Conservation (phyloP, 345 rosid genomes). For the Microcos paniculata region DNA sequence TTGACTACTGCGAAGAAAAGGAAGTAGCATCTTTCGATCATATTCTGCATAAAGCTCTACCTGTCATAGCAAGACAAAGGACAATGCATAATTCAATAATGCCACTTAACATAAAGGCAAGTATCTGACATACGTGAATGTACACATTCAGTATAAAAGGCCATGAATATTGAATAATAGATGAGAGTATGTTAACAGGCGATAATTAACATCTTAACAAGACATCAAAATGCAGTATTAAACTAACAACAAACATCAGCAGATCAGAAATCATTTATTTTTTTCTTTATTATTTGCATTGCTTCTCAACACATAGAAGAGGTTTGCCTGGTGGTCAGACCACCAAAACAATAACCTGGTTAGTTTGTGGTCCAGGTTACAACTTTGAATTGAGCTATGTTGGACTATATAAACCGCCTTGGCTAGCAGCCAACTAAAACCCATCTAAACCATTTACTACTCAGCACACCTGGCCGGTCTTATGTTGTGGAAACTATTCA, state of each 20-base stretch:
- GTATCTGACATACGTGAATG: not conserved
- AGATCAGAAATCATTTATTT: not conserved
- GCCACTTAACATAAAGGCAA: not conserved
- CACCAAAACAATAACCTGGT: not conserved
- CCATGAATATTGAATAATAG: not conserved
- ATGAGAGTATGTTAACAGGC: not conserved
- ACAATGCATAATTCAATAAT: slow-evolving; percentile 20
- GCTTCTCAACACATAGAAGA: not conserved
- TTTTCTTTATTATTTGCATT: not conserved
- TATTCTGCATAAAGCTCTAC: slow-evolving; percentile 92
- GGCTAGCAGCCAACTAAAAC: not conserved
- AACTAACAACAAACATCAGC: not conserved
- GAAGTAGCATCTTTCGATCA: slow-evolving; percentile 91
- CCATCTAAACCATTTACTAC: not conserved
- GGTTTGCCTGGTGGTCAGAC: not conserved
- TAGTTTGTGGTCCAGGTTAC: not conserved
- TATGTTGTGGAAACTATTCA: not conserved
- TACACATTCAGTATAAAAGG: not conserved
- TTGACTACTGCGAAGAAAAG: slow-evolving; percentile 96
- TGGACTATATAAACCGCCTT: not conserved
- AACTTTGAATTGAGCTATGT: not conserved
- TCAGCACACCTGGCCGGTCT: not conserved
- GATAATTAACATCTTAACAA: not conserved
- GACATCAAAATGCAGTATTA: not conserved
- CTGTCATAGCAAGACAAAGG: slow-evolving; percentile 42